Conservation (phyloP, 225 moss, liverwort and hornwort genomes). For the Sphagnum contortum region DNA sequence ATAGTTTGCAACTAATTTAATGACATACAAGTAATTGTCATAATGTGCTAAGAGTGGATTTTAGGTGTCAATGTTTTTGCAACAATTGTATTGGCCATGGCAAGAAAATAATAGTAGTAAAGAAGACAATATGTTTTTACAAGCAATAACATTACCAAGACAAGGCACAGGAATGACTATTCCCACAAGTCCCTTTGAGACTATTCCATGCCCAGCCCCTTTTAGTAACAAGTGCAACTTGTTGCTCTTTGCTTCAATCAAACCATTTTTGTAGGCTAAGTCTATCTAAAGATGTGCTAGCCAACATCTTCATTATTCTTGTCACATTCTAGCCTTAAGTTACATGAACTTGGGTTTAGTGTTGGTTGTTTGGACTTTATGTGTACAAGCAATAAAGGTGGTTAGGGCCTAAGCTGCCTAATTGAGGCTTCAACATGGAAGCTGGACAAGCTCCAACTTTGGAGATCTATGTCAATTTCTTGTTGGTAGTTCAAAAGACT, state of each 20-base stretch:
- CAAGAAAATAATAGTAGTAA: constrained; percentile 58
- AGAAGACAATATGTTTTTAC: constrained; percentile 72
- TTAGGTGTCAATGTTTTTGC: constrained; percentile 28
- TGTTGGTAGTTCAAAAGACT: constrained; percentile 29
- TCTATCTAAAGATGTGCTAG: no score
- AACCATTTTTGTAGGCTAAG: no score
- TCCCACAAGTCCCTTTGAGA: constrained; percentile 41
- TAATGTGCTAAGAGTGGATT: constrained; percentile 11
- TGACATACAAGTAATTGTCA: not conserved
- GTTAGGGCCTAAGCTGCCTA: constrained; percentile 70
- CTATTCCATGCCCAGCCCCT: constrained; percentile 33
- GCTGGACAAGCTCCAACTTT: constrained; percentile 70
- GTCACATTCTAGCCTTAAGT: no score
- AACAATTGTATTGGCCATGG: constrained; percentile 88
- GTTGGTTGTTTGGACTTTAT: no score
- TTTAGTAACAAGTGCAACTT: constrained; percentile 36
- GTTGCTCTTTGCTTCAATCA: not conserved
- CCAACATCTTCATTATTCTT: no score
- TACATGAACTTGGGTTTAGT: no score
- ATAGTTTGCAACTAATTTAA: not conserved
- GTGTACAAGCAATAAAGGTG: constrained; percentile 52
- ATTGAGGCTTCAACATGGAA: constrained; percentile 64
- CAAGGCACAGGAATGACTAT: constrained; percentile 52
- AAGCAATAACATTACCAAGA: constrained; percentile 77
- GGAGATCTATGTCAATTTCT: constrained; percentile 66